Base-by-base conservation (phyloP, 306 rosid genomes). In the Cicer bijugum region DNA sequence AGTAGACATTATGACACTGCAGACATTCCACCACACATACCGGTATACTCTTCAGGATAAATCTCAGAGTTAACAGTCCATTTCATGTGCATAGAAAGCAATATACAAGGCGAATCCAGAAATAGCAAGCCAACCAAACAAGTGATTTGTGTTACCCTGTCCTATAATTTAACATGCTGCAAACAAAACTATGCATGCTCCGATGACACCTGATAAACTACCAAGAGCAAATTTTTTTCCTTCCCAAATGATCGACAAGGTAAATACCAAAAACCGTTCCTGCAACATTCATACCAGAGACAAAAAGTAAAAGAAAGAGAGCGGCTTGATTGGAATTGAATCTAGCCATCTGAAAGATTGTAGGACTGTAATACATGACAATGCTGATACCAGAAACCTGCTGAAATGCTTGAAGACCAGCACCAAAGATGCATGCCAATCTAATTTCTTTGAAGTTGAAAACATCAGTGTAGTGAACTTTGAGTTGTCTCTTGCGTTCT, bases 31-130 rank as follows among this genome's bases (percentile, higher is more conserved):
- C 96, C 96, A 45, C 97, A 91, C 2, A 88, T 28, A 0, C 97
- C 96, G 5, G 96, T 83, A 20, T 84, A 91, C 43, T 88, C 87
- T 61, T 91, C 89, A 1, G 97, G 97, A 73, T 91, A 91, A 40
- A 89, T 86, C 92, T 91, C 92, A 0, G 97, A 91, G 88, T 89
- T 91, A 7, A 89, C 84, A 0, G 96, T 81, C 97, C 96, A 91
- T 91, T 20, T 92, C 97, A 0, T 96, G 97, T 1, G 97, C 64
- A 78, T 86, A 86, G 85, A 74, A 89, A 35, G 76, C 69, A 51
- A 91, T 87, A 55, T 89, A 91, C 14, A 87, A 51, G 12, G 78
- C 86, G 82, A 91, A 63, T 14, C 96, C 97, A 20, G 73, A 1
- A n/a, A 91, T 16, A 12, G 97, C 95, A 42, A 87, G 12, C 89